Evolutionary conservation across 768 basidiomycete species (phyloP), one percentile per base, ranked within the genome.

Genomic region (Boletus vermiculosoides): DNA sequence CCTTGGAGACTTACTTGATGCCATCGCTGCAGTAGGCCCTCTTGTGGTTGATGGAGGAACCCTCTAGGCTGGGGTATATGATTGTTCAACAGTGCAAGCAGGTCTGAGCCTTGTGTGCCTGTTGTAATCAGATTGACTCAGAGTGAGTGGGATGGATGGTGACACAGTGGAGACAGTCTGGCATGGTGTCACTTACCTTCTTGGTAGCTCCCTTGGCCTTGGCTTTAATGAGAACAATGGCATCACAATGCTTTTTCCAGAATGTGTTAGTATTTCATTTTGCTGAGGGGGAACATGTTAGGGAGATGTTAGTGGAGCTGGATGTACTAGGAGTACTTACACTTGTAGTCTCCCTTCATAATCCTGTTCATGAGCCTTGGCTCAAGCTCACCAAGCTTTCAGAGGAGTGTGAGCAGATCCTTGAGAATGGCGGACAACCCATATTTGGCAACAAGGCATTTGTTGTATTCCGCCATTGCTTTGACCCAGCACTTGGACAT

Each of bases 11-110:
- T 15, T 34, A 13, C 12, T 13, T 34, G 34, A 34, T 13, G 5
- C 30, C 7, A 9, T 30, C 30, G 2, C 30, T 30, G 30, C 30
- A 30, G 30, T 30, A 30, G 30, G 30, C 30, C 30, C 30, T 30
- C 30, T 30, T 30, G 30, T 30, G 30, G 30, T 30, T 30, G 30
- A 30, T 8, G 18, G 16, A 53, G 28, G 39, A 48, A 4, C 22
- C 45, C 25, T 49, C 40, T 5, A 33, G 36, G 3, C 46, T 40
- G 0, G 46, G 51, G n/a, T 57, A 53, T 25, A 57, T 53, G 31
- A 57, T 57, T 13, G 51, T 57, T 20, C n/a, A 41, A 28, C 50
- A 53, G 31, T 22, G 16, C 1, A 41, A 42, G 25, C 46, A 49
- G 0, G 40, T 53, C 13, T 36, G 46, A 0, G 46, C 41, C 25